Evolutionary conservation across 345 rosid genomes (phyloP).

Genomic region (Eucalyptus curtisii): DNA sequence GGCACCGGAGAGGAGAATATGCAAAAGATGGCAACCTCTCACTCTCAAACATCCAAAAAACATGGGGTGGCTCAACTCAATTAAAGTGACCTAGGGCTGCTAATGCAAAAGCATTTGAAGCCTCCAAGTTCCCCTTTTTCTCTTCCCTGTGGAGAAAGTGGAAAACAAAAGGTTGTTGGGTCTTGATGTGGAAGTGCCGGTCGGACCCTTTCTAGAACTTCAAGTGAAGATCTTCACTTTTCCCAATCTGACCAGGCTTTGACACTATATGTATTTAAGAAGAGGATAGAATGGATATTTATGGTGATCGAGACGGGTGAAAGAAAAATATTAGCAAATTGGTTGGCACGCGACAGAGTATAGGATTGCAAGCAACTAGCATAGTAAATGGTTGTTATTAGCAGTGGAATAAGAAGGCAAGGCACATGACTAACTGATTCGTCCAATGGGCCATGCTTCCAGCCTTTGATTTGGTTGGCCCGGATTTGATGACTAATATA

Average conservation of each 20-base stretch:
- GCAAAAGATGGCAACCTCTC: neutral
- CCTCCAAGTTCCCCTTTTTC: neutral
- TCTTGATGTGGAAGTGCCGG: neutral
- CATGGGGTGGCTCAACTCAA: neutral
- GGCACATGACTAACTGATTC: neutral
- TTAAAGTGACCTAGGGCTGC: neutral
- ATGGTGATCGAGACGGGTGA: neutral
- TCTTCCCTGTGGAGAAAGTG: neutral
- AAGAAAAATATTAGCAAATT: neutral
- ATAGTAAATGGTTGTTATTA: neutral
- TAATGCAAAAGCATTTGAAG: neutral
- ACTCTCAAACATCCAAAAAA: neutral
- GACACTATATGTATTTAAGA: neutral
- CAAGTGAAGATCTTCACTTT: neutral
- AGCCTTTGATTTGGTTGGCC: neutral
- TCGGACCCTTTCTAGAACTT: neutral
- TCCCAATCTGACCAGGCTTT: neutral
- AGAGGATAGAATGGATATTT: neutral
- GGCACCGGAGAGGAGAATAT: neutral
- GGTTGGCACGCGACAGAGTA: neutral
- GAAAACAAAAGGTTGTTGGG: neutral
- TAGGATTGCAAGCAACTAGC: neutral
- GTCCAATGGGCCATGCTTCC: neutral
- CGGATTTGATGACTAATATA: neutral
- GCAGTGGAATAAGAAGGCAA: neutral